Percentiles rank a stretch among this genome's conserved stretches.
phyloP scores from a whole-genome alignment of 176 grass and related monocot species.

The Thinopyrum elongatum region DNA sequence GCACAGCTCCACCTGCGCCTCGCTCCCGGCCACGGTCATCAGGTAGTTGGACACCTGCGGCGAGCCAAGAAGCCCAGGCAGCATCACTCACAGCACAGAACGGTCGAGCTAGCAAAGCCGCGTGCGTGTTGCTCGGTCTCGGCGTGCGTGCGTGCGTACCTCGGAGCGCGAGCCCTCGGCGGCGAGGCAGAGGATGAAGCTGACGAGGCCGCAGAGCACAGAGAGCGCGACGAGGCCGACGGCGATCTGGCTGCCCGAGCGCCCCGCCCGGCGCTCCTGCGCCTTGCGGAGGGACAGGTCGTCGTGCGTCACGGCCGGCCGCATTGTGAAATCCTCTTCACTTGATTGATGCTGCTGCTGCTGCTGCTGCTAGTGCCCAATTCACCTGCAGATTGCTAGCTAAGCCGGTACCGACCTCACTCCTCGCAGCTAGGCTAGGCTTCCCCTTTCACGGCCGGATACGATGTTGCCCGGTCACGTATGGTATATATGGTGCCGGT shows the following conservation, averaged over 20 bases:
- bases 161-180: conserved; percentile 75
- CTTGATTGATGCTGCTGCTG: too few relatives aligned
- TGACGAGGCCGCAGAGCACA: conserved; percentile 64
- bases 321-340: not conserved
- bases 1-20: conserved; percentile 50
- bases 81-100: not conserved
- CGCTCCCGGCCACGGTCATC: conserved; percentile 44
- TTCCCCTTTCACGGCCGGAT: not conserved
- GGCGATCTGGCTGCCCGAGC: conserved; percentile 47
- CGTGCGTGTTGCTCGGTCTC: not conserved
- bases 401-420: not conserved
- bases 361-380: not conserved
- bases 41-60: conserved; percentile 70
- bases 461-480: not conserved
- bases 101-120: not conserved
- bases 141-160: conserved; percentile 14
- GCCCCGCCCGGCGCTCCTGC: conserved; percentile 35
- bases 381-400: not conserved
- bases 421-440: not conserved
- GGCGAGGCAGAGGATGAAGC: conserved; percentile 78
- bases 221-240: conserved; percentile 71
- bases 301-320: conserved; percentile 78
- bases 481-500: conserved; percentile 11
- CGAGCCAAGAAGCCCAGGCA: not conserved
- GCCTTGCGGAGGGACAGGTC: conserved; percentile 63